Base-by-base conservation (phyloP, 2,329 filamentous ascomycete species). In the Acrocalymma vagum region DNA sequence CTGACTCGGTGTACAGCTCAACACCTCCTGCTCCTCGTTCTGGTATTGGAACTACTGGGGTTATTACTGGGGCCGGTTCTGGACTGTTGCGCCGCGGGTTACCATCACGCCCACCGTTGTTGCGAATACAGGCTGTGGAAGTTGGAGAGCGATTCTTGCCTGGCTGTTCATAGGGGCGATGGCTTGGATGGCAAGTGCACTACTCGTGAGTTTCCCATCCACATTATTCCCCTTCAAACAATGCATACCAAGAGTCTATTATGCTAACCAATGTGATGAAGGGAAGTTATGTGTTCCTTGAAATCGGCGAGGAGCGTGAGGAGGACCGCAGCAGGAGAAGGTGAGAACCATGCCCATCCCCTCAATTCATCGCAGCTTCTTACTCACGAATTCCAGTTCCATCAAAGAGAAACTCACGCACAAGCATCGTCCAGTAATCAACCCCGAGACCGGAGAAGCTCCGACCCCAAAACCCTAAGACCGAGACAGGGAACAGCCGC, bases 11-110 rank as follows among this genome's bases (percentile, higher is more conserved):
- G 22, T 21, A 32, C 35, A 48, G 45, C 32, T 48, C 14, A 40
- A 44, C 22, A 37, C 31, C 27, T 44, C 45, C 21, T 48, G 45
- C 30, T 28, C 29, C 27, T 48, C 45, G 14, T 20, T 13, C 15
- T 48, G 45, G 45, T 48, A 43, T 29, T 44, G 25, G 11, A 40
- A 37, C 15, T 48, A 48, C 30, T 48, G 45, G 45, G 45, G 45
- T 16, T 44, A 29, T 17, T 43, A 48, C 30, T 48, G 45, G 45
- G 45, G 45, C 23, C 34, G 45, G 10, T 48, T 48, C 35, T 48
- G 45, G 45, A 37, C n/a, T 9, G 39, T 40, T 27, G 14, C 35
- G 4, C 32, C 18, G 4, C 24, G 24, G n/a, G n/a, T n/a, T n/a
- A n/a, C n/a, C 8, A 16, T 42, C 5, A 35, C 24, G 2, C 8